These are phyloP conservation scores for Phytophthora sp. DNA, from an alignment of 352 stramenopile genomes.

Conservation along the genomic window DNA sequence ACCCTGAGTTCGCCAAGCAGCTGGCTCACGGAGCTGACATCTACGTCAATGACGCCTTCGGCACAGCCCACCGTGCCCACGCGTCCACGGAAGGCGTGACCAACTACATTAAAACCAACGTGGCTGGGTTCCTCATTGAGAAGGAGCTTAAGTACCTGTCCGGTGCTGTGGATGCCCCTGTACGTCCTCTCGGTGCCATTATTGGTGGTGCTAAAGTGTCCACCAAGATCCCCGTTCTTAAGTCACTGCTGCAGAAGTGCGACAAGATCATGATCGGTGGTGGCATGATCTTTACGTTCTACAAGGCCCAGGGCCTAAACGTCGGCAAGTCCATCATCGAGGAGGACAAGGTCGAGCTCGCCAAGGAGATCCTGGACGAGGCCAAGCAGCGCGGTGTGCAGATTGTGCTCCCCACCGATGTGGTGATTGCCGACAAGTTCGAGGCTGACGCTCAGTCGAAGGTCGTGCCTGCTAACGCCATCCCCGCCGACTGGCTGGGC, in stretches of 20 bases:
- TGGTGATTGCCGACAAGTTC: slow-evolving; percentile 94
- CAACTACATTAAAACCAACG: slow-evolving; percentile 93
- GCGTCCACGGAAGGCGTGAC: slow-evolving; percentile 97
- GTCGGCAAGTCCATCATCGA: slow-evolving; percentile 96
- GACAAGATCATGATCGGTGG: slow-evolving; percentile 97
- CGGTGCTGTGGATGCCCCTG: slow-evolving; percentile 87
- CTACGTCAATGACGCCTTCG: slow-evolving; percentile 99
- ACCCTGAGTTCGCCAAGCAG: slow-evolving; percentile 94
- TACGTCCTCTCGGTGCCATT: slow-evolving; percentile 94
- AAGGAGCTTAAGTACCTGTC: slow-evolving; percentile 98
- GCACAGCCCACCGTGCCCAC: slow-evolving; percentile 97
- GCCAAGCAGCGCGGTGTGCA: slow-evolving; percentile 89
- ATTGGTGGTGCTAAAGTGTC: slow-evolving; percentile 97
- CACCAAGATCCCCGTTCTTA: slow-evolving; percentile 97
- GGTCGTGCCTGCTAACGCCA: slow-evolving; percentile 77
- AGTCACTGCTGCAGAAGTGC: slow-evolving; percentile 95
- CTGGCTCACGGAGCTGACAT: slow-evolving; percentile 93
- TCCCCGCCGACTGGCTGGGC: slow-evolving; percentile 97
- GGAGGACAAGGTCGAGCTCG: slow-evolving; percentile 94
- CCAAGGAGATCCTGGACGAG: slow-evolving; percentile 91
- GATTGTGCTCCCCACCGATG: slow-evolving; percentile 93
- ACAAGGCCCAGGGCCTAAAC: slow-evolving; percentile 94
- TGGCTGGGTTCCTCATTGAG: slow-evolving; percentile 96
- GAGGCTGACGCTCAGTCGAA: slow-evolving; percentile 68
- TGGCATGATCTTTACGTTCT: slow-evolving; percentile 98